Base-by-base conservation (phyloP, 2,329 filamentous ascomycete species). In the Epichloe elymi region DNA sequence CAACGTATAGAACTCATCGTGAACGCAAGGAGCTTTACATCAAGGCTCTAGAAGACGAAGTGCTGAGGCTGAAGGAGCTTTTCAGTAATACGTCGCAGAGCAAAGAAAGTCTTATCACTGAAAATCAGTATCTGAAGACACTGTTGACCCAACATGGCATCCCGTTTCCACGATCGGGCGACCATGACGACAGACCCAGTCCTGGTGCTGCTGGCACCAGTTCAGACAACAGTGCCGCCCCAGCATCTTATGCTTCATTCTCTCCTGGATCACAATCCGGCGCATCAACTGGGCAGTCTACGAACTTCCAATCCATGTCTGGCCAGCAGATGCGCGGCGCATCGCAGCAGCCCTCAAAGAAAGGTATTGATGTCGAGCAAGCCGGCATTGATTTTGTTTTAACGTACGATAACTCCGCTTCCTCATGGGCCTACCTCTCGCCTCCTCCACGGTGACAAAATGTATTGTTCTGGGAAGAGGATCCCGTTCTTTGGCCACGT, bases 1-100 rank as follows among this genome's bases (percentile, higher is more conserved):
- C 35, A 17, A 14, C 48, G 15, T 43, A 5, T 38, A 95, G 93
- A 63, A 97, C 93, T 17, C 93, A 98, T 68, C 88, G 93, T 51
- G 93, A 97, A 70, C 82, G 93, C 58, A 97, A 97, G 67, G 93
- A 97, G 69, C 78, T 89, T 60, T 97, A 97, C 66, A 94, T 96
- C 72, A 94, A 94, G 67, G 82, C 86, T 11, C 79, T 97, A 15
- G 93, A 98, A 67, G 84, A 91, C 62, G 89, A 97, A 68, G 86
- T 97, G 5, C 75, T 94, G 19, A 83, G 88, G 46, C 74, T 97
- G 42, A 93, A 94, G 65, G 89, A 96, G 64, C 77, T 85, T n/a
- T 91, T 83, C 62, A 82, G 82, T 60, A 82, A 78, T 48, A 78
- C 84, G 17, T 78, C 81, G 6, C 82, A 85, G 58, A 88, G 94